Conservation (phyloP, 257 asterid genomes). For the Solanum paucissectum region DNA sequence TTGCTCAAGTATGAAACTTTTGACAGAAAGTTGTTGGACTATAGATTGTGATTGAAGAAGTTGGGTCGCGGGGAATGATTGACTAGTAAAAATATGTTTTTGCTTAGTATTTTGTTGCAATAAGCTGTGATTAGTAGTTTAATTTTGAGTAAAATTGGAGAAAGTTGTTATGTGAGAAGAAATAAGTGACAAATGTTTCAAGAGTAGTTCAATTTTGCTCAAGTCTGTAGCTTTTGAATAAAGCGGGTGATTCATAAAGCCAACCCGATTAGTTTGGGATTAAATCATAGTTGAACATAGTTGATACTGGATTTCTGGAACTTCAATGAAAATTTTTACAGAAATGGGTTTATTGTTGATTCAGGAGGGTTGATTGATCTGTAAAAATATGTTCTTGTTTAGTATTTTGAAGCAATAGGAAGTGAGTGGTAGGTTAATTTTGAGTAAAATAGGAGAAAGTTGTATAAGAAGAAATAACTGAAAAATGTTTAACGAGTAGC, state of each 20-base stretch:
- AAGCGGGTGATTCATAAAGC: not conserved
- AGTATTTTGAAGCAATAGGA: not conserved
- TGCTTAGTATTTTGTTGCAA: not conserved
- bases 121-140: not conserved
- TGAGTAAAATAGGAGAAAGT: not conserved
- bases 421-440: not conserved
- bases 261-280: not conserved
- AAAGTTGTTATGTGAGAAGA: not conserved
- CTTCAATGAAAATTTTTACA: not conserved
- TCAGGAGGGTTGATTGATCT: not conserved
- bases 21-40: not conserved
- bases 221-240: not conserved
- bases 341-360: not conserved
- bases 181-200: not conserved
- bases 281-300: not conserved
- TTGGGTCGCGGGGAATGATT: not conserved
- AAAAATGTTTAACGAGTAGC: not conserved
- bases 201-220: not conserved
- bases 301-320: not conserved
- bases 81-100: not conserved
- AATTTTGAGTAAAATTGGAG: not conserved
- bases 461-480: not conserved
- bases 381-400: not conserved
- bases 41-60: not conserved
- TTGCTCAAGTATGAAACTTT: not conserved